A percentile compares a stretch with the other conserved stretches of the same genome.
phyloP scores from a whole-genome alignment of 768 basidiomycete species.

The Termitomyces sp. region DNA sequence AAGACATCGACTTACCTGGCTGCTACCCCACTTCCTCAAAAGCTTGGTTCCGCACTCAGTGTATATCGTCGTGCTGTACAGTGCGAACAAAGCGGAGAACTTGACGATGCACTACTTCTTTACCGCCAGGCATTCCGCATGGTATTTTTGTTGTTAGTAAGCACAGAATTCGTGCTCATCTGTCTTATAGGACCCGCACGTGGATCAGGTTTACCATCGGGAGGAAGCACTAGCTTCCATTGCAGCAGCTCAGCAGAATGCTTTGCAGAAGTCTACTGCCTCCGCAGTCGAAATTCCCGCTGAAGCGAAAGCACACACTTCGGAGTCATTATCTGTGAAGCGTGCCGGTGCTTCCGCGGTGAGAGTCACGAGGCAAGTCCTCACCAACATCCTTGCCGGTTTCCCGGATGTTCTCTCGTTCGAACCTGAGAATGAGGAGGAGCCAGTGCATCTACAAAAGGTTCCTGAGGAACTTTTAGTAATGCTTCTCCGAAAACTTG shows the following conservation, averaged over 20 bases:
- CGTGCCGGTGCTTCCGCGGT: slow-evolving; percentile 11
- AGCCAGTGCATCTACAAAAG: slow-evolving; percentile 47
- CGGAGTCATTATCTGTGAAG: slow-evolving; percentile 19
- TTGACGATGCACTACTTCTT: slow-evolving; percentile 71
- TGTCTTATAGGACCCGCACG: slow-evolving; percentile 50
- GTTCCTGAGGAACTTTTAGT: slow-evolving; percentile 80
- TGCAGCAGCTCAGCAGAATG: slow-evolving; percentile 21
- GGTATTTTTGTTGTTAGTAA: slow-evolving; percentile 21
- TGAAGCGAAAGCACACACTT: slow-evolving; percentile 24
- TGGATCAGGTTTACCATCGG: slow-evolving; percentile 67
- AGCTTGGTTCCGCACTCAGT: slow-evolving; percentile 49
- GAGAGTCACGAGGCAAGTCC: slow-evolving; percentile 29
- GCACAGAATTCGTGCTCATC: slow-evolving; percentile 1
- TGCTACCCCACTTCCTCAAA: slow-evolving; percentile 25
- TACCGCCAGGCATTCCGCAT: slow-evolving; percentile 82
- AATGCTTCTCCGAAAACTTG: slow-evolving; percentile 60
- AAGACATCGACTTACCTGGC: slow-evolving; percentile 23
- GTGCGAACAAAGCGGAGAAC: slow-evolving; percentile 67
- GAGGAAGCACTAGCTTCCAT: slow-evolving; percentile 47
- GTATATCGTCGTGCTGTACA: slow-evolving; percentile 69
- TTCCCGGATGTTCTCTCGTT: slow-evolving; percentile 56
- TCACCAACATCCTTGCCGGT: slow-evolving; percentile 43
- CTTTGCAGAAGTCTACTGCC: slow-evolving; percentile 9
- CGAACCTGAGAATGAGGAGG: slow-evolving; percentile 64
- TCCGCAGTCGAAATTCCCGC: slow-evolving; percentile 10